Conservation (phyloP, 768 basidiomycete genomes). For the Podaxis sp. region DNA sequence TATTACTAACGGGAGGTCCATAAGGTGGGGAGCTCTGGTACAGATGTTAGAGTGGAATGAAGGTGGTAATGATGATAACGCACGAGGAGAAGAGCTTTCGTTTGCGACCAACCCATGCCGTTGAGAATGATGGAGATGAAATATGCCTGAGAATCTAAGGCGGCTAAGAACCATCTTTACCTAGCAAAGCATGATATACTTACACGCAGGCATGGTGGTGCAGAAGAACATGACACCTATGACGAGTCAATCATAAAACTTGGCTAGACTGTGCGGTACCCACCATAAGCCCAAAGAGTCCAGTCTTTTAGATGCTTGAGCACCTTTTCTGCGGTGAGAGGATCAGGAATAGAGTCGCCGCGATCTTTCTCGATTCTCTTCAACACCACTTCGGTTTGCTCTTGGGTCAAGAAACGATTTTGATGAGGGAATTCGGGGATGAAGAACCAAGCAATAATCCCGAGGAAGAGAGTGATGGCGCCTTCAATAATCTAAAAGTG, state of each 20-base stretch:
- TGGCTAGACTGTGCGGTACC: background rate
- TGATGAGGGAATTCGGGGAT: constrained; percentile 28
- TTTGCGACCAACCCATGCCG: constrained; percentile 13
- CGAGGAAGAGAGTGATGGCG: constrained; percentile 24
- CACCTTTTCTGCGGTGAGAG: constrained; percentile 27
- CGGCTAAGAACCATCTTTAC: background rate
- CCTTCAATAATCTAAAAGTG: constrained; percentile 27
- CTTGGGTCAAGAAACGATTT: constrained; percentile 27
- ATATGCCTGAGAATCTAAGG: constrained; percentile 16
- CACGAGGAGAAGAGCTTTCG: constrained; percentile 13
- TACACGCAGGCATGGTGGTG: constrained; percentile 29
- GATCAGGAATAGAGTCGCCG: constrained; percentile 31
- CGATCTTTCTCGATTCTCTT: constrained; percentile 32
- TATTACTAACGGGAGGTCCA: constrained; percentile 10
- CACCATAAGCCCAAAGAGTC: constrained; percentile 33
- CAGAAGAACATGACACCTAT: constrained; percentile 31
- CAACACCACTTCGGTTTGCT: constrained; percentile 29
- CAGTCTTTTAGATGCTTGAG: constrained; percentile 30
- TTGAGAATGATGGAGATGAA: constrained; percentile 17
- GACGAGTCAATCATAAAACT: constrained; percentile 12
- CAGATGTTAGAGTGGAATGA: background rate
- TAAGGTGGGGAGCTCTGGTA: constrained; percentile 16
- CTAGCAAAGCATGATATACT: constrained; percentile 6
- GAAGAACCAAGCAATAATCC: constrained; percentile 22
- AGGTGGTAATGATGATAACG: background rate